Conservation (phyloP, 768 basidiomycete species). For the Terana coerulea region DNA sequence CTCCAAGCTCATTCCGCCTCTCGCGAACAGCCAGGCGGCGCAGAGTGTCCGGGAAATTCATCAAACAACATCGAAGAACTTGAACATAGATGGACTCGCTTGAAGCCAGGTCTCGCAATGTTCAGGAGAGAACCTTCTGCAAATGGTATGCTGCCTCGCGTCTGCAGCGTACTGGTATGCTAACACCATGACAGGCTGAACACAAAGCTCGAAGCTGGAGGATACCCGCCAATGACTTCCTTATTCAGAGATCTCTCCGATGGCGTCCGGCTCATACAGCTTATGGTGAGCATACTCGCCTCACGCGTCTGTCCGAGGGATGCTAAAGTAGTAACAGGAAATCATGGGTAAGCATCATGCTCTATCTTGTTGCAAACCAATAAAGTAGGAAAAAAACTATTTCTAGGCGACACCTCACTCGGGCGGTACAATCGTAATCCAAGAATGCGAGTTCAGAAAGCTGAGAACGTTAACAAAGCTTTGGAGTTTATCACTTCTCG, state of each 20-base stretch:
- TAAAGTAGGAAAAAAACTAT: no score
- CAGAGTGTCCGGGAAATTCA: no score
- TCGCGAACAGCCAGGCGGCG: no score
- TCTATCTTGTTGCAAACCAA: conserved; percentile 11
- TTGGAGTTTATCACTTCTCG: conserved; percentile 92
- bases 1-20: no score
- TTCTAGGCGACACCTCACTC: conserved; percentile 78
- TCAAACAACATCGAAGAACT: no score
- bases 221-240: conserved; percentile 84
- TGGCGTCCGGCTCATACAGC: conserved; percentile 92
- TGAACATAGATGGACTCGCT: conserved; percentile 45
- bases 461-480: conserved; percentile 97
- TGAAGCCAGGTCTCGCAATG: conserved; percentile 51
- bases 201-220: conserved; percentile 84
- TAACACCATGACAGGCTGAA: conserved; percentile 66
- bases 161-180: neutral
- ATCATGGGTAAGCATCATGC: conserved; percentile 73
- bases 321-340: conserved; percentile 54
- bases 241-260: conserved; percentile 90
- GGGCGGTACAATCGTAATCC: conserved; percentile 93
- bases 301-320: neutral
- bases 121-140: conserved; percentile 70
- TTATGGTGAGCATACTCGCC: conserved; percentile 58
- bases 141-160: conserved; percentile 60
- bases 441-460: conserved; percentile 91